Conservation (phyloP, 495 filamentous ascomycete species). For the Stereocaulon alpinum region DNA sequence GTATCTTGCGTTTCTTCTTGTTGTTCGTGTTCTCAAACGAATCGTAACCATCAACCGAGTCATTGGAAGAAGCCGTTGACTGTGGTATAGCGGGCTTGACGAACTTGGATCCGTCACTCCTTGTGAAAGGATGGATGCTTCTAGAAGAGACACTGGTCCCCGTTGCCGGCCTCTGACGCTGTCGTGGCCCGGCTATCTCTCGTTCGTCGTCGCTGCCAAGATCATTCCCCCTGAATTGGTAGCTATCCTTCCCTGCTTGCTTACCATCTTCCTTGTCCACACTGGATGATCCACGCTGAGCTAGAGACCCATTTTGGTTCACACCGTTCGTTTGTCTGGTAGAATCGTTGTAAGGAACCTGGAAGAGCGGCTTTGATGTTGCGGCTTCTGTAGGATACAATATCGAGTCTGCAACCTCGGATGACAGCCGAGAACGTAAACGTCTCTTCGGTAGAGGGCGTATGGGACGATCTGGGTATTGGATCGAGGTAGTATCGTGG, state of each 20-base stretch:
- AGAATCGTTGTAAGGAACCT: constrained; percentile 47
- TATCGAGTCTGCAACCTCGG: constrained; percentile 73
- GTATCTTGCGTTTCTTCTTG: constrained; percentile 98
- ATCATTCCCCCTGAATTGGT: constrained; percentile 28
- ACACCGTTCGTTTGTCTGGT: neutral
- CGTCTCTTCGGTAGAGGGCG: constrained; percentile 83
- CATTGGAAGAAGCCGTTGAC: constrained; percentile 40
- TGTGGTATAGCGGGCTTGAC: constrained; percentile 35
- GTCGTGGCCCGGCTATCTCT: constrained; percentile 12
- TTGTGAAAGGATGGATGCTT: constrained; percentile 1
- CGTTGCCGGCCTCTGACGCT: constrained; percentile 5
- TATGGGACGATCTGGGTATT: constrained; percentile 83
- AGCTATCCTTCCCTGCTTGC: constrained; percentile 22
- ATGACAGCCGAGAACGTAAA: constrained; percentile 72
- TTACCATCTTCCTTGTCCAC: constrained; percentile 12
- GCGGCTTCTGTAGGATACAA: constrained; percentile 65
- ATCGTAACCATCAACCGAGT: constrained; percentile 69
- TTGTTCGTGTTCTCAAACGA: constrained; percentile 98
- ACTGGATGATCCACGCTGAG: constrained; percentile 17
- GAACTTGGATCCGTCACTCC: constrained; percentile 28
- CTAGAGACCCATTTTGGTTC: constrained; percentile 22
- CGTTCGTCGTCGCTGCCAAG: constrained; percentile 32
- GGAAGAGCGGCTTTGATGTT: constrained; percentile 60
- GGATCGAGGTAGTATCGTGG: constrained; percentile 61
- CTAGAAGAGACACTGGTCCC: neutral